phyloP scores from a whole-genome alignment of 2,329 filamentous ascomycete species.

The Delphinella strobiligena region DNA sequence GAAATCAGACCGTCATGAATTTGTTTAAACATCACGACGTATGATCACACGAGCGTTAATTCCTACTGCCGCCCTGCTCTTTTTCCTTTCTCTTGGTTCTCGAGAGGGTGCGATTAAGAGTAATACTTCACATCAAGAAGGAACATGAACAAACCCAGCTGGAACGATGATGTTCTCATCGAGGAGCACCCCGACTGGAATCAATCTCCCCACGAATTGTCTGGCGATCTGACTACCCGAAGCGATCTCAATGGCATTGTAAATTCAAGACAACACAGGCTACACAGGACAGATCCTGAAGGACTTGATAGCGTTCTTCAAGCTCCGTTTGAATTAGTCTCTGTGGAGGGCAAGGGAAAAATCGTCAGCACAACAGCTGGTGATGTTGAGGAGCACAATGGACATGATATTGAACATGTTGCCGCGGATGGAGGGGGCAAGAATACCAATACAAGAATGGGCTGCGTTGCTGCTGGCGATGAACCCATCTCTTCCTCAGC shows the following conservation, averaged over 20 bases:
- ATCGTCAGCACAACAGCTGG: background rate
- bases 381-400: no score
- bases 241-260: slow-evolving; percentile 50
- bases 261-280: slow-evolving; percentile 42
- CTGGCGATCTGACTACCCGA: slow-evolving; percentile 49
- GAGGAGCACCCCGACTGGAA: no score
- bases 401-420: slow-evolving; percentile 8
- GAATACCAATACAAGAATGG: background rate
- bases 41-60: no score
- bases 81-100: no score
- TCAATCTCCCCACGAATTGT: slow-evolving; percentile 47
- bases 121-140: no score
- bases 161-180: no score
- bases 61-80: no score
- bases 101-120: no score
- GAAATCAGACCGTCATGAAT: no score
- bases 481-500: slow-evolving; percentile 3
- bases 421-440: slow-evolving; percentile 3
- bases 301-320: slow-evolving; percentile 16
- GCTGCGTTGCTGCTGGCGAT: background rate
- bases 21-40: no score
- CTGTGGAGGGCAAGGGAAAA: slow-evolving; percentile 3
- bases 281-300: slow-evolving; percentile 25
- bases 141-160: no score
- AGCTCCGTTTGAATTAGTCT: slow-evolving; percentile 9